These are phyloP conservation scores for Plasmodium fragile DNA, from an alignment of 169 alveolate genomes.

Conservation along the genomic window DNA sequence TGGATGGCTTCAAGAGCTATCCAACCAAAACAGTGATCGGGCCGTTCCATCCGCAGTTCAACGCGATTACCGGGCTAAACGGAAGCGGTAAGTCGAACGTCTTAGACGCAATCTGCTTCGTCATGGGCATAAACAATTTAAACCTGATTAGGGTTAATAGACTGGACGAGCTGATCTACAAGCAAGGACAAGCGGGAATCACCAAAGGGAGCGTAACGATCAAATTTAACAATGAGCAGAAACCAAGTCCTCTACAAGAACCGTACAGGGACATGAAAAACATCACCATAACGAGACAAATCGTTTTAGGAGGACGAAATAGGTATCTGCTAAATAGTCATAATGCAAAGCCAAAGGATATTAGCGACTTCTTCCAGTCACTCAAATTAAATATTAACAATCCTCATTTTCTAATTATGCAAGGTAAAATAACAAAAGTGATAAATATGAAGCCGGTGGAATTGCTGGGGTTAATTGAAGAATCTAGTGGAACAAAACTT, in stretches of 20 bases:
- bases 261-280: slow-evolving; percentile 90
- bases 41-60: slow-evolving; percentile 97
- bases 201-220: slow-evolving; percentile 98
- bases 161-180: slow-evolving; percentile 97
- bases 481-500: slow-evolving; percentile 98
- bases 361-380: slow-evolving; percentile 94
- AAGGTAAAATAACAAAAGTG: slow-evolving; percentile 97
- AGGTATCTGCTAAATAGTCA: slow-evolving; percentile 97
- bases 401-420: slow-evolving; percentile 99
- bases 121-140: slow-evolving; percentile 93
- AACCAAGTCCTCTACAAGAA: slow-evolving; percentile 87
- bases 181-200: slow-evolving; percentile 99
- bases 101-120: slow-evolving; percentile 98
- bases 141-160: slow-evolving; percentile 94
- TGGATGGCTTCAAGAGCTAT: slow-evolving; percentile 98
- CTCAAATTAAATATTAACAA: slow-evolving; percentile 98
- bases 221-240: slow-evolving; percentile 92
- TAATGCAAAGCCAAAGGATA: slow-evolving; percentile 93
- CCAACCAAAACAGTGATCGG: slow-evolving; percentile 93
- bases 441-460: slow-evolving; percentile 98
- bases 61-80: slow-evolving; percentile 99
- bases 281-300: slow-evolving; percentile 94
- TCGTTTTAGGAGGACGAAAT: slow-evolving; percentile 95
- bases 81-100: slow-evolving; percentile 99
- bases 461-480: slow-evolving; percentile 96